Conservation (phyloP, 108 stramenopile species). For the Cyclostephanos tholiformis region DNA sequence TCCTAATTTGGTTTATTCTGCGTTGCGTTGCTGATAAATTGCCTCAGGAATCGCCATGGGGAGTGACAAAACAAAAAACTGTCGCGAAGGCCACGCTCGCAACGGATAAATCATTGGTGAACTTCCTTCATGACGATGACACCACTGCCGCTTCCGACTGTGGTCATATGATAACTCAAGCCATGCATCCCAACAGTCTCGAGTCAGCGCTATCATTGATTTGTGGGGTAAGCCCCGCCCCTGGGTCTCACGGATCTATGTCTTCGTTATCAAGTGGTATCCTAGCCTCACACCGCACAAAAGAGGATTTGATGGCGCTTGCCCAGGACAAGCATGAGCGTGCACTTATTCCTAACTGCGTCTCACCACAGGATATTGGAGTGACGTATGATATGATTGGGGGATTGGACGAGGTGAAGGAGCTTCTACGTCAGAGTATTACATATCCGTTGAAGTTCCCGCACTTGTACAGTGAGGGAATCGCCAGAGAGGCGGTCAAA, state of each 20-base stretch:
- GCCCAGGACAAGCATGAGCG: conserved; percentile 93
- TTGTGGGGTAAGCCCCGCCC: conserved; percentile 80
- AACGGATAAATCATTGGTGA: conserved; percentile 62
- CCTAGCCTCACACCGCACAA: conserved; percentile 62
- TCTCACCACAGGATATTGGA: conserved; percentile 89
- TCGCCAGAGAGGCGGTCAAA: conserved; percentile 92
- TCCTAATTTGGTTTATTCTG: conserved; percentile 7
- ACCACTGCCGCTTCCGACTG: conserved; percentile 14
- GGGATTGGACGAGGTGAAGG: conserved; percentile 91
- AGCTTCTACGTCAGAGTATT: conserved; percentile 91
- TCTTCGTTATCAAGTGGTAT: conserved; percentile 41
- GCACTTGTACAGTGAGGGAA: conserved; percentile 93
- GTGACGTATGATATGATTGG: conserved; percentile 98
- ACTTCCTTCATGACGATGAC: conserved; percentile 35
- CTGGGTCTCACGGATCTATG: conserved; percentile 67
- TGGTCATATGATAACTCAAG: conserved; percentile 42
- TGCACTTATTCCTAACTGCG: conserved; percentile 83
- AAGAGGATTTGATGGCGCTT: conserved; percentile 80
- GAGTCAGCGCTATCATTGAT: conserved; percentile 74
- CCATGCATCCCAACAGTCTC: conserved; percentile 78
- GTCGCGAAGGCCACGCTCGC: conserved; percentile 18
- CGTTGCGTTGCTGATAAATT: neutral
- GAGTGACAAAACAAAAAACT: conserved; percentile 37
- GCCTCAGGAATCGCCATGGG: conserved; percentile 56
- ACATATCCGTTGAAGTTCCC: conserved; percentile 97